Conservation (phyloP, 495 filamentous ascomycete species). For the Peziza echinospora region DNA sequence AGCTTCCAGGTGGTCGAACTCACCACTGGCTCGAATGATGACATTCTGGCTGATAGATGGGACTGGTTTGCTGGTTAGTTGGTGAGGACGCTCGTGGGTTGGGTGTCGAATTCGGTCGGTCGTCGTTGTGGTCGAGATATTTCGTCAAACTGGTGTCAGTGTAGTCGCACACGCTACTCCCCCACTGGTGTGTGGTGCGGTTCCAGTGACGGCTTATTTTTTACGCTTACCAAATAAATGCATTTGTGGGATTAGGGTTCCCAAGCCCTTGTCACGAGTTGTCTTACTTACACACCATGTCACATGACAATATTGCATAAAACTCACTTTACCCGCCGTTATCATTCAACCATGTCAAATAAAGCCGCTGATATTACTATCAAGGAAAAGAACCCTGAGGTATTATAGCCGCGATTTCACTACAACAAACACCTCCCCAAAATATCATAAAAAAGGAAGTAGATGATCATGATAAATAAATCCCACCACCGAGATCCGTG, state of each 20-base stretch:
- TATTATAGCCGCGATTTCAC: too few relatives aligned
- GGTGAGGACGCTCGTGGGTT: neutral
- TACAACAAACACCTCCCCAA: too few relatives aligned
- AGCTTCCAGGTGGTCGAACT: constrained; percentile 27
- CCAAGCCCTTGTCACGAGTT: neutral
- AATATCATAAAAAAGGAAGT: too few relatives aligned
- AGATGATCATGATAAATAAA: too few relatives aligned
- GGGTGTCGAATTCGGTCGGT: neutral
- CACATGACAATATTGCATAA: too few relatives aligned
- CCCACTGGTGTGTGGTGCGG: neutral
- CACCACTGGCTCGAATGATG: constrained; percentile 91
- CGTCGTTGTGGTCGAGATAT: neutral
- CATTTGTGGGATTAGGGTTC: neutral
- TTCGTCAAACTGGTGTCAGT: neutral
- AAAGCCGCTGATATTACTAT: too few relatives aligned
- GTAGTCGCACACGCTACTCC: neutral
- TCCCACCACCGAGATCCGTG: too few relatives aligned
- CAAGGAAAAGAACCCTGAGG: too few relatives aligned
- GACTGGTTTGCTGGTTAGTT: neutral
- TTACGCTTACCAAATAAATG: neutral
- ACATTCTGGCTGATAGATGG: constrained; percentile 50
- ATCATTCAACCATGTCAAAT: too few relatives aligned
- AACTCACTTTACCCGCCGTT: too few relatives aligned
- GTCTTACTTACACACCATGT: too few relatives aligned
- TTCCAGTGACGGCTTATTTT: neutral